A percentile compares a stretch with the other conserved stretches of the same genome.
phyloP scores from a whole-genome alignment of 2,329 filamentous ascomycete genomes.

The Ophioceras dolichostomum region DNA sequence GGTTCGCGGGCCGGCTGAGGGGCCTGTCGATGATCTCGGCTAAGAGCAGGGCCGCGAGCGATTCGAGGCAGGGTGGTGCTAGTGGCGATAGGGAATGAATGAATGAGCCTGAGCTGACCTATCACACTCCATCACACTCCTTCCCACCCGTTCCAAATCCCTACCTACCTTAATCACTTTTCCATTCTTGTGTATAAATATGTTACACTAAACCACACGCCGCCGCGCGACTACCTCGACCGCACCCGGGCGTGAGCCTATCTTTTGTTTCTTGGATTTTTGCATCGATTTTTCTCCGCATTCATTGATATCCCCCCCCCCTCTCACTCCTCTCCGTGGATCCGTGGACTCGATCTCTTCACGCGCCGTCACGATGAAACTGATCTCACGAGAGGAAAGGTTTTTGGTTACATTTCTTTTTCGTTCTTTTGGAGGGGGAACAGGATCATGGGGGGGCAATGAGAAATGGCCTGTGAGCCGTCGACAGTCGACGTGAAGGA shows the following conservation, averaged over 20 bases:
- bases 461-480: no score
- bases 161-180: background rate
- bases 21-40: conserved; percentile 15
- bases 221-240: background rate
- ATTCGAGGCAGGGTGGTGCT: background rate
- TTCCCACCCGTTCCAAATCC: background rate
- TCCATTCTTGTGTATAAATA: conserved; percentile 2
- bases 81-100: no score
- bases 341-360: no score
- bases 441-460: no score
- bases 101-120: background rate
- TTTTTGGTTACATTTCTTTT: conserved; percentile 5
- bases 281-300: conserved; percentile 17
- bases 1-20: conserved; percentile 11
- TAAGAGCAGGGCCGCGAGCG: conserved; percentile 9
- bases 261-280: conserved; percentile 11
- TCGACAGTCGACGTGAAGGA: no score
- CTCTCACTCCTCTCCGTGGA: no score
- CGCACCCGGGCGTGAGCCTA: background rate
- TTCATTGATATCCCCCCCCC: conserved; percentile 23
- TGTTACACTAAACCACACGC: background rate
- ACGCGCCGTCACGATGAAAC: no score
- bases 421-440: no score
- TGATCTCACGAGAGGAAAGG: no score
- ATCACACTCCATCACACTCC: no score